phyloP scores from a whole-genome alignment of 2,329 filamentous ascomycete species.

The Elsinoe perseae region DNA sequence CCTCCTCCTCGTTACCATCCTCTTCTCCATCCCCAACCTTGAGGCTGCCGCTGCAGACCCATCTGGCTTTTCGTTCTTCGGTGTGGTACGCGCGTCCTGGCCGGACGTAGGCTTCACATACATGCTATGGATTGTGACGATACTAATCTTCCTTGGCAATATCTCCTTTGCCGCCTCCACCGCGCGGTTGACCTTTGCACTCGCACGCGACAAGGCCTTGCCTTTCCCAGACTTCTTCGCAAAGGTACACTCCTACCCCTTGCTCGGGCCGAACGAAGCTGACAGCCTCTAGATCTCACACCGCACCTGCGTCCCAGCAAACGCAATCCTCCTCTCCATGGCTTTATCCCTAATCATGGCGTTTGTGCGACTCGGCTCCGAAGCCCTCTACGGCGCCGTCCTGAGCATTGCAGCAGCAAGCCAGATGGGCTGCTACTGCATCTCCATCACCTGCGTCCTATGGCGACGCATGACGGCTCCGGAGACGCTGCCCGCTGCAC shows the following conservation, averaged over 20 bases:
- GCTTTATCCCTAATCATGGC: slow-evolving; percentile 23
- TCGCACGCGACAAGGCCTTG: slow-evolving; percentile 25
- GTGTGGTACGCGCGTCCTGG: slow-evolving; percentile 19
- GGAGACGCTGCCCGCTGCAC: slow-evolving; percentile 31
- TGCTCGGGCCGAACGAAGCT: neutral
- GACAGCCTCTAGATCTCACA: slow-evolving; percentile 1
- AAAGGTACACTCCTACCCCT: neutral
- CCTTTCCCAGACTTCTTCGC: slow-evolving; percentile 22
- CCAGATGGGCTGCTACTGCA: slow-evolving; percentile 36
- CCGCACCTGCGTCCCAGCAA: slow-evolving; percentile 20
- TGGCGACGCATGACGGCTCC: slow-evolving; percentile 33
- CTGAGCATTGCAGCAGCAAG: slow-evolving; percentile 30
- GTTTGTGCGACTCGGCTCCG: slow-evolving; percentile 25
- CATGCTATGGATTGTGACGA: slow-evolving; percentile 20
- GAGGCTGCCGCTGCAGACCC: slow-evolving; percentile 26
- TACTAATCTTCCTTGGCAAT: slow-evolving; percentile 20
- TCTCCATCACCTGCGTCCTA: slow-evolving; percentile 36
- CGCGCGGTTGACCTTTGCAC: slow-evolving; percentile 24
- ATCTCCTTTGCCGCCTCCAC: slow-evolving; percentile 20
- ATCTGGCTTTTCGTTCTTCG: slow-evolving; percentile 32
- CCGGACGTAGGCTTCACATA: slow-evolving; percentile 19
- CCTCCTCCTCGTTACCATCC: slow-evolving; percentile 24
- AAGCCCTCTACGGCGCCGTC: slow-evolving; percentile 22
- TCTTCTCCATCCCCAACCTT: slow-evolving; percentile 26
- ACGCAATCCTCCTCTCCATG: slow-evolving; percentile 23